These are phyloP conservation scores for Truncatella angustata DNA, from an alignment of 2,329 filamentous ascomycete genomes.

Conservation along the genomic window DNA sequence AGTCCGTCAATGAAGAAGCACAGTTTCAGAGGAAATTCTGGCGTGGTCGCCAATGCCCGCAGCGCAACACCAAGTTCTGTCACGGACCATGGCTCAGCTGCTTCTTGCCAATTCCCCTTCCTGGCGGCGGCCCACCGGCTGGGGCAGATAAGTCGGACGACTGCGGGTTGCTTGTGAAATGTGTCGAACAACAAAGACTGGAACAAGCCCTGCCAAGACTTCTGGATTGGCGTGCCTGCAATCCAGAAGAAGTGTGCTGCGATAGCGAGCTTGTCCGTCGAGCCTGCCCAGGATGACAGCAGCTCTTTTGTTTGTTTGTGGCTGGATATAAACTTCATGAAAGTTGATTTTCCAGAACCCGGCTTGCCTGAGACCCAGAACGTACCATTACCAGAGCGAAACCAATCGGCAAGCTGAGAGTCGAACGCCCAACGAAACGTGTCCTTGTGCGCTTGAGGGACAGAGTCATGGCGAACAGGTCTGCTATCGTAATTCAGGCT, in stretches of 20 bases:
- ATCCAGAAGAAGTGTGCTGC: constrained; percentile 6
- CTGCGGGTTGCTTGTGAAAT: neutral
- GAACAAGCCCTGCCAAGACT: neutral
- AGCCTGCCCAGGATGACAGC: neutral
- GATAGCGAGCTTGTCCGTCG: neutral
- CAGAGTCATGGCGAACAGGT: neutral
- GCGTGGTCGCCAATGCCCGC: neutral
- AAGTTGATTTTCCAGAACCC: constrained; percentile 19
- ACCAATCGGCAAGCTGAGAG: constrained; percentile 10
- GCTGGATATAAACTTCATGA: constrained; percentile 21
- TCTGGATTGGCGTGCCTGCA: neutral
- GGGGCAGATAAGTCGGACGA: neutral
- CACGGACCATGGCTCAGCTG: neutral
- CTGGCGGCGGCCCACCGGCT: neutral
- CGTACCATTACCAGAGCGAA: constrained; percentile 8
- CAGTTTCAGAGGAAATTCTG: neutral
- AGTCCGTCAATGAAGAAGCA: constrained; percentile 6
- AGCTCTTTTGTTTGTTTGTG: neutral
- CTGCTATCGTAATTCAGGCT: constrained; percentile 2
- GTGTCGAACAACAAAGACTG: neutral
- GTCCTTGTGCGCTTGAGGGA: neutral
- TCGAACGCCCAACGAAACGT: neutral
- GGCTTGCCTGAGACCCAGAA: constrained; percentile 21
- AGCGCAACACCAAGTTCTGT: neutral
- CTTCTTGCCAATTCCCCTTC: neutral